Conservation (phyloP, 202 grass and related monocot genomes). For the Carex sylvatica region DNA sequence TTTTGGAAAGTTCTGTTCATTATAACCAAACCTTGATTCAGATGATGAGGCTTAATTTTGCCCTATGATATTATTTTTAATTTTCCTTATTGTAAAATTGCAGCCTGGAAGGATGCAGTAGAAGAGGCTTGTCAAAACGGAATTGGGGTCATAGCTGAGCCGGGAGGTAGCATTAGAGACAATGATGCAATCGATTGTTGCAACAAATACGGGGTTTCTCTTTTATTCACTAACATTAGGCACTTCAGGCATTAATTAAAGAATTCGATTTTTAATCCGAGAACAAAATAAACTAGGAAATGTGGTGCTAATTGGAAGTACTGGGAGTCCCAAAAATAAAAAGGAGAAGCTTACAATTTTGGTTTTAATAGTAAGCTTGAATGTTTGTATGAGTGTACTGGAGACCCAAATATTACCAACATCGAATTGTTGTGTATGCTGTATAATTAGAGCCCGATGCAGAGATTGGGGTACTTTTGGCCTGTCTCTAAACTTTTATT, state of each 20-base stretch:
- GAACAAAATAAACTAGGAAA: background rate
- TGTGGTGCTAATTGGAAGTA: background rate
- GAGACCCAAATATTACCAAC: background rate
- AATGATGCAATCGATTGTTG: constrained; percentile 83
- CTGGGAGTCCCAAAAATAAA: background rate
- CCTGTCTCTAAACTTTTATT: background rate
- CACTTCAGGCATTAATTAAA: constrained; percentile 78
- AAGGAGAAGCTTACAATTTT: constrained; percentile 22
- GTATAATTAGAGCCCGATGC: constrained; percentile 8
- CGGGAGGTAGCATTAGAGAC: constrained; percentile 82
- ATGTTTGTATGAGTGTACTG: background rate
- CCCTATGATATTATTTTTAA: background rate
- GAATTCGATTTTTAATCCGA: background rate
- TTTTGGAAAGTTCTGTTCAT: background rate
- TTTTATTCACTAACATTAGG: constrained; percentile 79
- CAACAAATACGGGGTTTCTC: constrained; percentile 84
- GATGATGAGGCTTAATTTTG: background rate
- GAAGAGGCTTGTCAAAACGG: constrained; percentile 79
- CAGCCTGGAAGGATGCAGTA: constrained; percentile 92
- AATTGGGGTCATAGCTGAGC: constrained; percentile 59
- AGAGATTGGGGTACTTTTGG: background rate
- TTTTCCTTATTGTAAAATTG: background rate
- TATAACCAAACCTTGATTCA: background rate
- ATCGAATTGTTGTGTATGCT: background rate
- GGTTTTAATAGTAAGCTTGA: constrained; percentile 19